Base-by-base conservation (phyloP, 2,329 filamentous ascomycete genomes). In the Thelonectria discophora region DNA sequence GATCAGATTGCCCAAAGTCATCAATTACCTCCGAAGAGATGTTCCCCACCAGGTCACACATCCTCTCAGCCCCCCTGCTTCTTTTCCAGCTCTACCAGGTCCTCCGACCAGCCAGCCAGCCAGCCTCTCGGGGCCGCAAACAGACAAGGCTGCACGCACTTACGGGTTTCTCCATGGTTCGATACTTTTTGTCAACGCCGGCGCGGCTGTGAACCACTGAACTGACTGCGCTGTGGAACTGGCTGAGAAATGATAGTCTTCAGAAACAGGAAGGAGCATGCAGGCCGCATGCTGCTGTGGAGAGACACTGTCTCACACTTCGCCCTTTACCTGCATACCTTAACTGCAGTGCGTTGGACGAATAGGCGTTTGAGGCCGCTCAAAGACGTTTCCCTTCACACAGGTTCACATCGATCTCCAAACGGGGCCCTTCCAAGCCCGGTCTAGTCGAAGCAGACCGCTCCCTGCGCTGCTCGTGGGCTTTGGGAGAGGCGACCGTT, bases 311-410 rank as follows among this genome's bases (percentile, higher is more conserved):
- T 53, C 47, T 64, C 39, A 39, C 42, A n/a, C 32, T 51, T 27
- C 54, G 53, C 60, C 51, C 56, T 58, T 67, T 63, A 46, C 63
- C 49, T 70, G 67, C 66, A 67, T 69, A 61, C 18, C 11, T n/a
- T n/a, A n/a, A n/a, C n/a, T n/a, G n/a, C n/a, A n/a, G n/a, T n/a
- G n/a, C n/a, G n/a, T n/a, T n/a, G n/a, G n/a, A n/a, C n/a, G n/a
- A n/a, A n/a, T 13, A 21, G 43, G 55, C 52, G 58, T 62, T 62
- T 50, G 55, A 69, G 59, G 56, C 64, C 56, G 58, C 60, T 67
- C 58, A 48, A 50, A 20, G 65, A n/a, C n/a, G n/a, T n/a, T 61
- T 37, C 56, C 12, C 6, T 34, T 13, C 20, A 9, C 43, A n/a
- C n/a, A n/a, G n/a, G n/a, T n/a, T n/a, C n/a, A n/a, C n/a, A n/a